Evolutionary conservation across 805 yeast genomes (phyloP), one percentile per base, ranked within the genome.

Genomic region (Saturnispora zaruensis): DNA sequence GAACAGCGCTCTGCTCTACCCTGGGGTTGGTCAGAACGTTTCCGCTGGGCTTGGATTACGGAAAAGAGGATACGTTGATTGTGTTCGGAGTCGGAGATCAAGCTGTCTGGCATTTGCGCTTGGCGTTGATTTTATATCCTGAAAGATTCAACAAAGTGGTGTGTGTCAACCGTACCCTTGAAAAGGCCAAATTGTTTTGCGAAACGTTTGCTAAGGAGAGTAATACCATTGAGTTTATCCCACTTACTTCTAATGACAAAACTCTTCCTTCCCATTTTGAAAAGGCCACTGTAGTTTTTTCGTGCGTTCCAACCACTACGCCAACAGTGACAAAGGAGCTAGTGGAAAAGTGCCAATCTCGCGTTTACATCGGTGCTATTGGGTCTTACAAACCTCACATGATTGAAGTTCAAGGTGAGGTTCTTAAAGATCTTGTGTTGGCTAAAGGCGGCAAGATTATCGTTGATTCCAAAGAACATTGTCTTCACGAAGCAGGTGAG

Each of bases 351-450:
- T 58, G 57, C 26, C 25, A 28, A 11, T 50, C 49, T 1, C 59
- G 57, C 18, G 63, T 69, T 30, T 82, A 73, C 60, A 73, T 82
- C 42, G 75, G 81, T 14, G 65, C 81, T 30, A 81, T 82, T 57
- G 88, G 88, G 1, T 77, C 84, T 18, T 82, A 81, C 60, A 79
- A 79, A 60, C 86, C 86, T 13, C 74, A 75, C 53, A 81, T 82
- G 87, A 69, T 69, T 37, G 88, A 82, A 62, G 72, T 80, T 47
- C 84, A 79, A 53, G 66, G 65, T 7, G 65, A 64, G 24, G 63
- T 66, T 2, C 64, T 75, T 37, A 65, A 78, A 9, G 57, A 59
- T 3, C 49, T 57, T 24, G 60, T 72, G 51, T 61, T 73, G 16
- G 52, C 55, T 1, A 56, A 62, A 9, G 66, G 65, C 5, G 71